Percentiles rank a stretch among this genome's conserved stretches.
These are phyloP conservation scores for Karstenula rhodostoma DNA, from an alignment of 2,329 filamentous ascomycete genomes.

Conservation along the genomic window DNA sequence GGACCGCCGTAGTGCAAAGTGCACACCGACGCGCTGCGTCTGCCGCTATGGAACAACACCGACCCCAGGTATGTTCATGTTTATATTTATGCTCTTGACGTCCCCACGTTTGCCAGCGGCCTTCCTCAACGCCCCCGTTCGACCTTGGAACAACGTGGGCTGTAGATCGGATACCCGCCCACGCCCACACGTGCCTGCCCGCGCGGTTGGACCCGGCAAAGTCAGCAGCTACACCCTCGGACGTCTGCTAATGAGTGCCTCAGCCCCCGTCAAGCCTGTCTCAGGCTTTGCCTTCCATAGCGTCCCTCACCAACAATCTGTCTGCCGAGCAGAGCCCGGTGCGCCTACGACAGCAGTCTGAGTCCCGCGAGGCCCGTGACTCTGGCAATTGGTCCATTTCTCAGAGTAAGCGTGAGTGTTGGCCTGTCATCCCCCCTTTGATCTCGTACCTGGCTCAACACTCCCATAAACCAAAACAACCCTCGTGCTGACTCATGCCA, in stretches of 20 bases:
- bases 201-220: neutral
- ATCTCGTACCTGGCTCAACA: slow-evolving; percentile 1
- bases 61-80: slow-evolving; percentile 22
- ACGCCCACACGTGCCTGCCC: neutral
- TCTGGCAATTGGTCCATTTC: slow-evolving; percentile 68
- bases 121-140: neutral
- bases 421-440: slow-evolving; percentile 10
- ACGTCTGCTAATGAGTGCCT: slow-evolving; percentile 5
- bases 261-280: slow-evolving; percentile 32
- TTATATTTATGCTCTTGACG: neutral
- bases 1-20: slow-evolving; percentile 27
- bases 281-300: slow-evolving; percentile 50
- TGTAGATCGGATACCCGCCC: neutral
- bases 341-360: slow-evolving; percentile 43
- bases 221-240: neutral
- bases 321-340: slow-evolving; percentile 44
- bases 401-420: slow-evolving; percentile 62
- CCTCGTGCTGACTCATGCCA: slow-evolving; percentile 24
- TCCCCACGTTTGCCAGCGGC: neutral
- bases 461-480: slow-evolving; percentile 19
- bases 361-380: slow-evolving; percentile 62
- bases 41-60: slow-evolving; percentile 44
- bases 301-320: slow-evolving; percentile 47
- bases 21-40: slow-evolving; percentile 16
- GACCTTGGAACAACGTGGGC: neutral